Base-by-base conservation (phyloP, 2,329 filamentous ascomycete species). In the Colletotrichum sp. region DNA sequence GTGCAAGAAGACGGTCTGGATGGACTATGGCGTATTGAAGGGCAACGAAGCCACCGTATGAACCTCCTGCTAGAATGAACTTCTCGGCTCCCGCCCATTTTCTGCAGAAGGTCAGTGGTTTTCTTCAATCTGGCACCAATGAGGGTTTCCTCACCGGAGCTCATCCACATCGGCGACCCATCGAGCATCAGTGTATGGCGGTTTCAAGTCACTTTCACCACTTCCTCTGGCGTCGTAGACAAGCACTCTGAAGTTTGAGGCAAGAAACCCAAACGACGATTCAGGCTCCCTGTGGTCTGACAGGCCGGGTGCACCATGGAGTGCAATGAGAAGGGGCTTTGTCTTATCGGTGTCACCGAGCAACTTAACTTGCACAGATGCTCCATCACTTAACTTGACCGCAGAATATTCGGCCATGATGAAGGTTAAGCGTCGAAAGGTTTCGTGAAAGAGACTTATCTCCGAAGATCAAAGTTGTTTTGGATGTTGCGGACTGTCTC, bases 161-260 rank as follows among this genome's bases (percentile, higher is more conserved):
- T 81, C 80, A 21, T 81, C 80, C 7, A 81, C 38, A 24, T 81
- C 80, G 8, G 79, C 68, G 12, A 79, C 72, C 79, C 79, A 80
- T 10, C 77, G 78, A 15, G 78, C 76, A 71, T 81, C 75, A 16
- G 78, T 81, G 48, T 77, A 78, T 5, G 80, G 80, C 4, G 71
- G 69, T 48, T 80, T 79, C 24, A 66, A 8, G 32, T 80, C 79
- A 61, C 79, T 81, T 3, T 61, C 52, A 13, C 80, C 80, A n/a
- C 79, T 81, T 12, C 79, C 80, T 34, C 79, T 70, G 13, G 77
- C 77, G 48, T 81, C 80, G 34, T 79, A 81, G 3, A 81, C 77
- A 26, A 80, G 36, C 6, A 80, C 76, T 5, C 78, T 78, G 28
- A 79, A 80, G 7, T 72, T 64, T 6, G 76, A 74, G 2, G 67